phyloP scores from a whole-genome alignment of 1,284 basidiomycete genomes.

The Phlebopus sp. region DNA sequence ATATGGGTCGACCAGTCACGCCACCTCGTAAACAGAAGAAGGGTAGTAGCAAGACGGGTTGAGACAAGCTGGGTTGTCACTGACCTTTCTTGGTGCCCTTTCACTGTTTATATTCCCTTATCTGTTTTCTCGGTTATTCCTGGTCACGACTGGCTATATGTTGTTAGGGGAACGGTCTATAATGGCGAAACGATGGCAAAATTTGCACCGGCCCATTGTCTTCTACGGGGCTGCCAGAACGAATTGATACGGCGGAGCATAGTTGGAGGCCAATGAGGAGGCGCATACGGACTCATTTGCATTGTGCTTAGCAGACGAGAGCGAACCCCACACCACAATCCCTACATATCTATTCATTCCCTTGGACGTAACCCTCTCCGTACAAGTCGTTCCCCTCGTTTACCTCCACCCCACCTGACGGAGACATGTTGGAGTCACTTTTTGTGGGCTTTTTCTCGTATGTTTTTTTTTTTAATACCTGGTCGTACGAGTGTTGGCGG shows the following conservation, averaged over 20 bases:
- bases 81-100: constrained; percentile 26
- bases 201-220: constrained; percentile 9
- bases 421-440: constrained; percentile 6
- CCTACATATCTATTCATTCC: constrained; percentile 35
- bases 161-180: constrained; percentile 25
- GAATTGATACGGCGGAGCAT: constrained; percentile 11
- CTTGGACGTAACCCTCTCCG: constrained; percentile 24
- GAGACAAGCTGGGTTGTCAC: constrained; percentile 29
- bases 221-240: constrained; percentile 7
- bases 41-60: constrained; percentile 68
- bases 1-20: constrained; percentile 74
- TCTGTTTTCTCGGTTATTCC: constrained; percentile 25
- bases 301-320: constrained; percentile 20
- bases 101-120: constrained; percentile 28
- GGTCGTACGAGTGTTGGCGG: constrained; percentile 3
- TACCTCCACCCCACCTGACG: constrained; percentile 5
- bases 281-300: constrained; percentile 21
- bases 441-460: constrained; percentile 6
- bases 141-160: constrained; percentile 26
- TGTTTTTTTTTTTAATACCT: constrained; percentile 3
- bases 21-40: constrained; percentile 86
- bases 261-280: constrained; percentile 13
- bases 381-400: constrained; percentile 20
- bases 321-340: constrained; percentile 22
- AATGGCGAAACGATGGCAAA: constrained; percentile 18